These are phyloP conservation scores for Ophiostoma piceae DNA, from an alignment of 2,329 filamentous ascomycete species.

Conservation along the genomic window DNA sequence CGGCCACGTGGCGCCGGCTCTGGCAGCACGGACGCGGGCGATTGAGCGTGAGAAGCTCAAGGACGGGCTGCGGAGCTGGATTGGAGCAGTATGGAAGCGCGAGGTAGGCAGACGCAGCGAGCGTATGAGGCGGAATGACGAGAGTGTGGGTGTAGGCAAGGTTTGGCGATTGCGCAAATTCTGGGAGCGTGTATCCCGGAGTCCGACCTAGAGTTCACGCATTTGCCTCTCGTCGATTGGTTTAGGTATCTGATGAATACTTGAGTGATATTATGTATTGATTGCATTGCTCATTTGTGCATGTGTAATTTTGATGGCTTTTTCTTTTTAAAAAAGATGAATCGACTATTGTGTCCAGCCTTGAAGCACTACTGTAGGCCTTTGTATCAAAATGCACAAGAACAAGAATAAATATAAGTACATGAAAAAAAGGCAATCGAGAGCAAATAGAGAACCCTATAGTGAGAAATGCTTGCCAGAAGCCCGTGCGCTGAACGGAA, in stretches of 20 bases:
- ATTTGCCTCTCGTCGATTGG: too few relatives aligned
- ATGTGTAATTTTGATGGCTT: neutral
- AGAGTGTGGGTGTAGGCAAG: constrained; percentile 48
- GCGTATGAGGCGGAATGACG: constrained; percentile 44
- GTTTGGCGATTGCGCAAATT: constrained; percentile 60
- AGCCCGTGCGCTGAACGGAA: neutral
- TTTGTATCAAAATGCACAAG: neutral
- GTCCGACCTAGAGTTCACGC: neutral
- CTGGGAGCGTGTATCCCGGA: constrained; percentile 57
- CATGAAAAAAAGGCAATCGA: neutral
- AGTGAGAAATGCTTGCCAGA: neutral
- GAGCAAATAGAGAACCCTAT: too few relatives aligned
- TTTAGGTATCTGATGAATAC: too few relatives aligned
- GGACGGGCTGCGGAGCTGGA: constrained; percentile 60
- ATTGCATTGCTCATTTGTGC: neutral
- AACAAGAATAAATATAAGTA: neutral
- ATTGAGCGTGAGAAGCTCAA: constrained; percentile 65
- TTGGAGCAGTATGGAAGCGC: constrained; percentile 53
- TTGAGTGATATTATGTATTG: too few relatives aligned
- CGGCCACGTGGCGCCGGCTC: constrained; percentile 47
- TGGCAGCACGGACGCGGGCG: constrained; percentile 57
- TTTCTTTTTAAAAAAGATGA: too few relatives aligned
- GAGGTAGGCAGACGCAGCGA: constrained; percentile 49
- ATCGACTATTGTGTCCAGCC: too few relatives aligned
- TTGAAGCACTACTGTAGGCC: too few relatives aligned